Evolutionary conservation across 768 basidiomycete genomes (phyloP).

Genomic region (Daedaleopsis sinensis): DNA sequence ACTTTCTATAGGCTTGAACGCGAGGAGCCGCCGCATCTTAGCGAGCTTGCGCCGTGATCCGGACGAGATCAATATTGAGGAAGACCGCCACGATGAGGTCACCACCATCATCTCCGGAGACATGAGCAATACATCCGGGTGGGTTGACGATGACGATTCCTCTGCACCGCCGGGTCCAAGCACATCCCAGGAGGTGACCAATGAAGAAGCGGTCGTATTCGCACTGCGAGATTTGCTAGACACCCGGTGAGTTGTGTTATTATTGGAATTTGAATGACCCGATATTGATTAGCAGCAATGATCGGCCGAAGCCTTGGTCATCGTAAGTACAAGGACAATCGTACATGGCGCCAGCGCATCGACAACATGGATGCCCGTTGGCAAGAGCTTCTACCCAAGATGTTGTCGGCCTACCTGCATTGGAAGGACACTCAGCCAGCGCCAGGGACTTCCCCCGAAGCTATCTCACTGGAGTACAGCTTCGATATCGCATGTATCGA

Average conservation of each 20-base stretch:
- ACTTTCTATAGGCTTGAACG: too few relatives aligned
- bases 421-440: slow-evolving; percentile 8
- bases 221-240: slow-evolving; percentile 2
- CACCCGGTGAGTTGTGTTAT: not conserved
- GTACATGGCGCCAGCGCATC: slow-evolving; percentile 12
- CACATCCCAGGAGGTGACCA: too few relatives aligned
- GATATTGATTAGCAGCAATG: too few relatives aligned
- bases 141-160: too few relatives aligned
- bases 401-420: slow-evolving; percentile 3
- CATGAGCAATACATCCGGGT: too few relatives aligned
- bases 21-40: too few relatives aligned
- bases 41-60: too few relatives aligned
- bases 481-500: slow-evolving; percentile 12
- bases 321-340: not conserved
- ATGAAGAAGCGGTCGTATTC: not conserved
- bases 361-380: slow-evolving; percentile 1
- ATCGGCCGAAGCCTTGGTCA: not conserved
- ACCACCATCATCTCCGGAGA: too few relatives aligned
- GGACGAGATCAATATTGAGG: too few relatives aligned
- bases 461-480: not conserved
- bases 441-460: too few relatives aligned
- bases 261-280: not conserved
- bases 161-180: too few relatives aligned
- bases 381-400: not conserved
- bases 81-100: too few relatives aligned